Base-by-base conservation (phyloP, 805 yeast species). In the Monosporozyma servazzii region DNA sequence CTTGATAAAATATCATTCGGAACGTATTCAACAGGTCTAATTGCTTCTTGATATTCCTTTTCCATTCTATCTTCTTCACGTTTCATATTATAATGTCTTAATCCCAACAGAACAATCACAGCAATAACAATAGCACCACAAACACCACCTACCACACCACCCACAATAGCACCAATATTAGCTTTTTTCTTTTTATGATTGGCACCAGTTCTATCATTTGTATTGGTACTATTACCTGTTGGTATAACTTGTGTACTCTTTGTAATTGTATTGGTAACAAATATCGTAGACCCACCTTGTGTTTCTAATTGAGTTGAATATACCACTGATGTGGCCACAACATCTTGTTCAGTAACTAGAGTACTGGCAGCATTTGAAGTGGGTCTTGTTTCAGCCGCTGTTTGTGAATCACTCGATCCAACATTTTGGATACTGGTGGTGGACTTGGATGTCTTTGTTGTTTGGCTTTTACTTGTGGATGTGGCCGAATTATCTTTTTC, bases 141-240 rank as follows among this genome's bases (percentile, higher is more conserved):
- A 13, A 79, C 68, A 23, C 78, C 81, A 20, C 85, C 85, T 13
- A 76, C 78, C 2, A 78, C 84, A 48, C 82, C 81, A 47, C 85
- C 85, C 7, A 80, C 83, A 33, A 79, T 80, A 21, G 84, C 82
- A 2, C 84, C 85, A 54, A 68, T 67, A 58, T 71, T 56, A 57
- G 55, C 48, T 58, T 56, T 52, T 41, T 63, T 53, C 49, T 54
- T 58, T 43, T 50, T 48, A 7, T 48, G 21, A 27, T 43, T 43
- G n/a, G 29, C 30, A n/a, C 23, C 30, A n/a, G 46, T 18, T 39
- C 36, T 43, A 23, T 39, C 46, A 42, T 36, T 39, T 8, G 36
- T 36, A 3, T 56, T 37, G 20, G 54, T 48, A 5, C 54, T 52
- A 13, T 61, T 33, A 6, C 46, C 52, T 3, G 58, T 51, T 4